Evolutionary conservation across 352 stramenopile species (phyloP), one percentile per base, ranked within the genome.

Genomic region (Globisporangium acanthophoron): DNA sequence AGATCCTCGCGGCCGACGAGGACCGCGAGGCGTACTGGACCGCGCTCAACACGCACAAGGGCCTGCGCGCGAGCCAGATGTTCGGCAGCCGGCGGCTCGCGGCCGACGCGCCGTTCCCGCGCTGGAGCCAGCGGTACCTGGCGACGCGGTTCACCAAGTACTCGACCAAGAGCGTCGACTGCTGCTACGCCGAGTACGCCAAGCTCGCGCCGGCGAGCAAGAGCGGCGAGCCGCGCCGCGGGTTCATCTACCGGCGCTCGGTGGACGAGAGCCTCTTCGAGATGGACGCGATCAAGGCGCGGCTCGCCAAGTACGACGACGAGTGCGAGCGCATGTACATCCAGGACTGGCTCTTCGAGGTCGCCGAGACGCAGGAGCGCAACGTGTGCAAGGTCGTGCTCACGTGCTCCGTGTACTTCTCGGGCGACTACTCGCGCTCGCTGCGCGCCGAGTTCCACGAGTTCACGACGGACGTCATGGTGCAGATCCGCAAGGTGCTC

Each of bases 201-300:
- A 68, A 66, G 24, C 69, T 65, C 52, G 31, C 54, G 27, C 59
- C 54, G 13, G 55, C 24, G 45, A 50, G 52, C 16, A 64, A 48
- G 69, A 61, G 4, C 40, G 63, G 45, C 50, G 54, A 56, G 62
- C 54, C 66, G 40, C 61, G 66, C 1, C 72, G 73, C n/a, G 82
- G 73, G 13, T 89, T 85, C 59, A 71, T 92, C 46, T 92, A 92
- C 64, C 78, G 82, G 1, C 76, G 82, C 46, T 92, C 79, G 5
- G 70, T 90, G n/a, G 80, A 87, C 40, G 73, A 82, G 40, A 58
- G 68, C 16, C 57, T 86, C 4, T 83, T 71, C 48, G 70, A 70
- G 51, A 70, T 71, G 54, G 61, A 68, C 16, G 65, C 65, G 41
- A 70, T 74, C 67, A 61, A 85, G 55, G 61, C 77, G 45, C 61